Percentiles rank a stretch among this genome's conserved stretches.
Evolutionary conservation across 2,329 filamentous ascomycete genomes (phyloP).

Genomic region (Colletotrichum simmondsii): DNA sequence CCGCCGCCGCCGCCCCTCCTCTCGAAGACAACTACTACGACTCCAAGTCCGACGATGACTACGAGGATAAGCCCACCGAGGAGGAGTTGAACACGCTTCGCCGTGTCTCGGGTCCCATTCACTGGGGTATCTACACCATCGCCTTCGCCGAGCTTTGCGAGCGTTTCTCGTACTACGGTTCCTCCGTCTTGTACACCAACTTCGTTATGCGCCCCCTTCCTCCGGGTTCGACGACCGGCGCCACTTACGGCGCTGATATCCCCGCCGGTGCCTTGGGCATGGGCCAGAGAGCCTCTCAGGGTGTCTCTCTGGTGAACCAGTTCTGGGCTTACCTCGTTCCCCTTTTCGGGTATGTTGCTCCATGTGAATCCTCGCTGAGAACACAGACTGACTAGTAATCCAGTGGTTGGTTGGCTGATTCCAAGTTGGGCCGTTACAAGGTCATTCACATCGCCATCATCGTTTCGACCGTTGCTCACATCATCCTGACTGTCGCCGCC

Average conservation of each 20-base stretch:
- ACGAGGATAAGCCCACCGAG: slow-evolving; percentile 62
- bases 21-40: slow-evolving; percentile 36
- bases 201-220: slow-evolving; percentile 70
- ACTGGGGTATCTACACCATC: slow-evolving; percentile 74
- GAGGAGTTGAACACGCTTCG: slow-evolving; percentile 71
- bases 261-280: slow-evolving; percentile 65
- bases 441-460: slow-evolving; percentile 77
- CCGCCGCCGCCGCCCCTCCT: slow-evolving; percentile 35
- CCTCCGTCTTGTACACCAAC: slow-evolving; percentile 75
- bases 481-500: slow-evolving; percentile 73
- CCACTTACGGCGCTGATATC: slow-evolving; percentile 46
- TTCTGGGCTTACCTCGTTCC: slow-evolving; percentile 73
- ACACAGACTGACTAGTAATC: neutral
- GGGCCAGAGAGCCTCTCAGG: slow-evolving; percentile 66
- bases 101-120: slow-evolving; percentile 72
- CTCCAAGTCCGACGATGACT: slow-evolving; percentile 42
- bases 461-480: slow-evolving; percentile 73
- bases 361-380: neutral
- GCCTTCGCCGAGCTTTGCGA: slow-evolving; percentile 81
- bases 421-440: slow-evolving; percentile 78
- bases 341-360: slow-evolving; percentile 59
- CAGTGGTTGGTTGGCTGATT: slow-evolving; percentile 70
- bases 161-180: slow-evolving; percentile 83
- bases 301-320: slow-evolving; percentile 63
- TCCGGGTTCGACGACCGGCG: slow-evolving; percentile 63